Evolutionary conservation across 257 asterid species (phyloP).

Genomic region (Thymus mandschuricus): DNA sequence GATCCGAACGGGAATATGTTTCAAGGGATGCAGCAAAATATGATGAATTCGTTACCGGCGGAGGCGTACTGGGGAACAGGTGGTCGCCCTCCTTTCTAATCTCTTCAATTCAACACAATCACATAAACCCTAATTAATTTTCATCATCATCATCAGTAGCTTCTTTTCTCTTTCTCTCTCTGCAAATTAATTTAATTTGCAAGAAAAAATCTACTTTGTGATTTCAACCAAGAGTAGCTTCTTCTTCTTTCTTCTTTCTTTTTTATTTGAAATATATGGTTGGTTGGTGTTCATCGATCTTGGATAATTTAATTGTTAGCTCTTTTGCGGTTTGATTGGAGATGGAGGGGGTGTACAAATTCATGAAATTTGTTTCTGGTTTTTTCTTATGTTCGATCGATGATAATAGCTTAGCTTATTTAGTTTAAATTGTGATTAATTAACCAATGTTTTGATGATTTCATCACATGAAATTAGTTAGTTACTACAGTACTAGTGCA

Average conservation of each 20-base stretch:
- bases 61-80: constrained; percentile 78
- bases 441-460: too few species aligned
- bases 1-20: constrained; percentile 46
- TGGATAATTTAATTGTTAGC: constrained; percentile 3
- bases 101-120: neutral
- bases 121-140: constrained; percentile 10
- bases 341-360: constrained; percentile 44
- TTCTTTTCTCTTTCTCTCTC: neutral
- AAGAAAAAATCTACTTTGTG: constrained; percentile 6
- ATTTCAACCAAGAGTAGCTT: constrained; percentile 33
- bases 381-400: neutral
- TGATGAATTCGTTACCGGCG: constrained; percentile 68
- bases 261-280: constrained; percentile 18
- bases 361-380: constrained; percentile 46
- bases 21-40: constrained; percentile 64
- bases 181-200: constrained; percentile 30
- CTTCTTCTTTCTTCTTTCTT: neutral
- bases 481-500: too few species aligned
- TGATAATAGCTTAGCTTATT: constrained; percentile 12
- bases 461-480: neutral
- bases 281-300: constrained; percentile 35
- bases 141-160: neutral
- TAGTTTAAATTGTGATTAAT: neutral
- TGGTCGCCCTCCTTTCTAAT: constrained; percentile 71
- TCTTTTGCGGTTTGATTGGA: constrained; percentile 33